phyloP scores from a whole-genome alignment of 108 stramenopile species.

The Pseudonitzschia multistriata region DNA sequence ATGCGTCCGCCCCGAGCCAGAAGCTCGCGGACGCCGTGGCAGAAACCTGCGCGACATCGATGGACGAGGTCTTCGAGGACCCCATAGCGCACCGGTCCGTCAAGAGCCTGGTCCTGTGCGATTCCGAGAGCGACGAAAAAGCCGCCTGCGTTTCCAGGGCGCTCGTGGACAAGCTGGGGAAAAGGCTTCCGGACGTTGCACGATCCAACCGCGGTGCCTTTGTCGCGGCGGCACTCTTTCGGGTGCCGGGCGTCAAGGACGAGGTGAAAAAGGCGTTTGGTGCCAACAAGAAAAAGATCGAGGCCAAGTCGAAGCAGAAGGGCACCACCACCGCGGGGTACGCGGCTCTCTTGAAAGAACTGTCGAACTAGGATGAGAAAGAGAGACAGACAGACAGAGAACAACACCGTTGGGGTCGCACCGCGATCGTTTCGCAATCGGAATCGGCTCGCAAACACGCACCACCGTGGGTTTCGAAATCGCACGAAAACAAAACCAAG shows the following conservation, averaged over 20 bases:
- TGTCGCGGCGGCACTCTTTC: conserved; percentile 63
- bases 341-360: conserved; percentile 49
- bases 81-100: conserved; percentile 68
- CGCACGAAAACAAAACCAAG: no score
- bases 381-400: no score
- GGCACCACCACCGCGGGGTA: conserved; percentile 55
- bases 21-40: conserved; percentile 51
- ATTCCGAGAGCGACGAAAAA: conserved; percentile 42
- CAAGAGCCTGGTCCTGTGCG: conserved; percentile 63
- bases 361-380: background rate
- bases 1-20: conserved; percentile 42
- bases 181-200: conserved; percentile 47
- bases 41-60: conserved; percentile 34
- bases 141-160: conserved; percentile 39
- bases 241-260: conserved; percentile 46
- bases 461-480: no score
- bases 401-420: no score
- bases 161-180: conserved; percentile 46
- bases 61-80: conserved; percentile 62
- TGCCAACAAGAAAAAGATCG: conserved; percentile 37
- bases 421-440: no score
- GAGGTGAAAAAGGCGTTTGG: conserved; percentile 45
- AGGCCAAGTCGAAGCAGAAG: conserved; percentile 37
- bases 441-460: no score
- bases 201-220: conserved; percentile 77